phyloP scores from a whole-genome alignment of 176 grass and related monocot species.

The Triticum urartu region DNA sequence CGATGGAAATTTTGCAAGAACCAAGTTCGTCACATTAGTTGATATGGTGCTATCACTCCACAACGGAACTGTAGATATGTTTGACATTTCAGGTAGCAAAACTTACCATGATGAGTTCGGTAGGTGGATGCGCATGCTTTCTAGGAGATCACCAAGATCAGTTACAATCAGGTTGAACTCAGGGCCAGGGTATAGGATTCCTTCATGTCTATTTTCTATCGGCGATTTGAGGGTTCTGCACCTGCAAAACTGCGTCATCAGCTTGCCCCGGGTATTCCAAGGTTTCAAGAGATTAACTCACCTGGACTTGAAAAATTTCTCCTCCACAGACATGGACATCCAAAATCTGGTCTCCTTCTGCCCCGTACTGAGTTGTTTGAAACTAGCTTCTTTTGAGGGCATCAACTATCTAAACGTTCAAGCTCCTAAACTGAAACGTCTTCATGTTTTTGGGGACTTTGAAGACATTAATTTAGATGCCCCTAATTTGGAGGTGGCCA shows the following conservation, averaged over 20 bases:
- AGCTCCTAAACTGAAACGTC: no score
- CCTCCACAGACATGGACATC: not conserved
- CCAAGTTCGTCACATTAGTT: slow-evolving; percentile 10
- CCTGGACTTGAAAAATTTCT: not conserved
- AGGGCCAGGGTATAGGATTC: not conserved
- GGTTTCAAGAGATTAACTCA: not conserved
- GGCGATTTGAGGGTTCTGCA: not conserved
- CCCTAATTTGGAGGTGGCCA: no score
- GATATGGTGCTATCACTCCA: not conserved
- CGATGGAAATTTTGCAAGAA: not conserved
- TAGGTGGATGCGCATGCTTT: not conserved
- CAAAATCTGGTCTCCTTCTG: not conserved
- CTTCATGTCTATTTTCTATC: not conserved
- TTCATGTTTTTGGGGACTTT: no score
- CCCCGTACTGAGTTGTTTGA: not conserved
- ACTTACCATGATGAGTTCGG: not conserved
- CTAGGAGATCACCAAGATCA: not conserved
- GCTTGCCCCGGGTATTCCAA: not conserved
- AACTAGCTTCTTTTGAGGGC: not conserved
- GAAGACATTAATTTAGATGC: no score
- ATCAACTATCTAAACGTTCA: not conserved
- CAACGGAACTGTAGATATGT: not conserved
- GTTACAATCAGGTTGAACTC: not conserved
- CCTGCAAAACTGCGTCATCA: not conserved
- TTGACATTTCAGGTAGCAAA: not conserved